phyloP scores from a whole-genome alignment of 305 asterid genomes.

The Fraxinus velutina region DNA sequence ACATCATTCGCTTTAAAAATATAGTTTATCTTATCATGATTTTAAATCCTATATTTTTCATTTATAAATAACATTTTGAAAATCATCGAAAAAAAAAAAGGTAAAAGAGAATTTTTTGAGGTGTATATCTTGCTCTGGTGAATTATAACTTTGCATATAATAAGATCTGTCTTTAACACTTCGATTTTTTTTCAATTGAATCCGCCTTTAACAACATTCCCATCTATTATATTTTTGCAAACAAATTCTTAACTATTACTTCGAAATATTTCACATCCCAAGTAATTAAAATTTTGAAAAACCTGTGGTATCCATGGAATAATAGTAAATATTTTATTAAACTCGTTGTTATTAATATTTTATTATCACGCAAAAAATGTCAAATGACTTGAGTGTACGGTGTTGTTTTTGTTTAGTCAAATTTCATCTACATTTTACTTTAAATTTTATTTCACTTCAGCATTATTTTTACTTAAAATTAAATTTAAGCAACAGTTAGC shows the following conservation, averaged over 20 bases:
- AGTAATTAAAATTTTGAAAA: neutral
- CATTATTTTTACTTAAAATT: neutral
- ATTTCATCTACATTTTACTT: neutral
- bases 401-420: neutral
- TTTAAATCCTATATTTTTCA: neutral
- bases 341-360: neutral
- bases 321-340: neutral
- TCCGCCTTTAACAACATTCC: neutral
- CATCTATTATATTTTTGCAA: neutral
- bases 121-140: neutral
- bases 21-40: neutral
- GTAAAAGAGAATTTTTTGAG: neutral
- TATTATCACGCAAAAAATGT: neutral
- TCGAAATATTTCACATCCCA: neutral
- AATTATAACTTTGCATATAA: neutral
- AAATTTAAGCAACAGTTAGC: neutral
- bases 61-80: neutral
- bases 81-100: neutral
- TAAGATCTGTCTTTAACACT: neutral
- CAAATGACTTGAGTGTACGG: neutral
- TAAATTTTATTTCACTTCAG: neutral
- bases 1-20: neutral
- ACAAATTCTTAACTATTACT: neutral
- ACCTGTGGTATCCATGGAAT: neutral
- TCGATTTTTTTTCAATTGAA: neutral